phyloP scores from a whole-genome alignment of 2,329 filamentous ascomycete genomes.

The Trichoderma sp. region DNA sequence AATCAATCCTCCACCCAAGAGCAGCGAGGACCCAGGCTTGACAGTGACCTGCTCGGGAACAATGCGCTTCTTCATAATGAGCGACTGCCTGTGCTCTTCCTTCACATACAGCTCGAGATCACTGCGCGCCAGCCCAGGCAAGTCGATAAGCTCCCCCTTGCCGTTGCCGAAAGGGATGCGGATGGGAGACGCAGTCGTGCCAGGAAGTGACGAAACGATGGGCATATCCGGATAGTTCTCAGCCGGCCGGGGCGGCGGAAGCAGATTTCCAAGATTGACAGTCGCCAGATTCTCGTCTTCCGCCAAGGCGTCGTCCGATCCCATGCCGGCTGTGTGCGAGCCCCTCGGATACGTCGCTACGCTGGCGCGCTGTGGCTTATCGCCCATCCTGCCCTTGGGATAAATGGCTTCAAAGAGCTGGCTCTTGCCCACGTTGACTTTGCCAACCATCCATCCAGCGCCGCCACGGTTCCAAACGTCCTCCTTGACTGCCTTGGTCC shows the following conservation, averaged over 20 bases:
- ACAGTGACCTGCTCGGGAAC: constrained; percentile 73
- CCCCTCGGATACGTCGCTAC: constrained; percentile 31
- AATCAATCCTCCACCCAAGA: constrained; percentile 79
- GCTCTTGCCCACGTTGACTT: constrained; percentile 97
- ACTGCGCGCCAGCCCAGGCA: constrained; percentile 80
- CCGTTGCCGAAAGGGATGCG: constrained; percentile 85
- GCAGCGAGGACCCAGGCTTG: constrained; percentile 75
- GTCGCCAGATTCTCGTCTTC: constrained; percentile 30
- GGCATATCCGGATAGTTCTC: constrained; percentile 82
- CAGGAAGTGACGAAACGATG: constrained; percentile 80
- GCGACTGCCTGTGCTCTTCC: constrained; percentile 62
- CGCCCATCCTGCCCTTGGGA: constrained; percentile 68
- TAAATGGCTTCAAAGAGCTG: constrained; percentile 85
- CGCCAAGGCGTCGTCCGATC: constrained; percentile 15
- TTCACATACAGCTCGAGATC: constrained; percentile 71
- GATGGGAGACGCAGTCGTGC: constrained; percentile 94
- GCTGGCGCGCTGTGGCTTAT: constrained; percentile 29
- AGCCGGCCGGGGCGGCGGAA: constrained; percentile 76
- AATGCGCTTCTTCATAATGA: constrained; percentile 79
- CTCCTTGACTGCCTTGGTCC: constrained; percentile 83
- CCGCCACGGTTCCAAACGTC: constrained; percentile 83
- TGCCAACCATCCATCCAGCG: constrained; percentile 95
- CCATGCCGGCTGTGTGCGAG: constrained; percentile 27
- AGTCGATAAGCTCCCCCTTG: constrained; percentile 87
- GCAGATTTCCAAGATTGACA: constrained; percentile 56